Evolutionary conservation across 2,329 filamentous ascomycete genomes (phyloP).

Genomic region (Coleophoma crateriformis): DNA sequence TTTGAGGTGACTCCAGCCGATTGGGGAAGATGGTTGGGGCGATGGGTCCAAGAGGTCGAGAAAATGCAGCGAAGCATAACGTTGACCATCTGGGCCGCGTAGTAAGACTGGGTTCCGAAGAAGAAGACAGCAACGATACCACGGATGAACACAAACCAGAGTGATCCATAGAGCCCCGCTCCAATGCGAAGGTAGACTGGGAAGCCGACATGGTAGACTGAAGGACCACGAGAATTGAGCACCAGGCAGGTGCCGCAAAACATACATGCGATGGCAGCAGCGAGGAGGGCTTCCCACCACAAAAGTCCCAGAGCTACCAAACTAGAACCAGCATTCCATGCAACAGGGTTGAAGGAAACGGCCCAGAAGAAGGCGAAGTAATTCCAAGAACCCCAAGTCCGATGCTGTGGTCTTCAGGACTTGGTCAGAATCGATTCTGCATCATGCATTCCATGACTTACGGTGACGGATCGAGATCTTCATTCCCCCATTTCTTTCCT

Average conservation of each 20-base stretch:
- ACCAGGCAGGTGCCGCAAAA: background rate
- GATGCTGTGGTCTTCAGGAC: background rate
- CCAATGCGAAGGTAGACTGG: slow-evolving; percentile 11
- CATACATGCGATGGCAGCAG: slow-evolving; percentile 1
- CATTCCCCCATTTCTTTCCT: slow-evolving; percentile 1
- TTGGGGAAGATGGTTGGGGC: slow-evolving; percentile 42
- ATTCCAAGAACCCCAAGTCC: slow-evolving; percentile 1
- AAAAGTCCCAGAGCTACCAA: slow-evolving; percentile 40
- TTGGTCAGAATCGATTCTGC: background rate
- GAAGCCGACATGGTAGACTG: slow-evolving; percentile 2
- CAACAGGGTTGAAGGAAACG: slow-evolving; percentile 25
- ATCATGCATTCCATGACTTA: background rate
- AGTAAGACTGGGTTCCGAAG: slow-evolving; percentile 61
- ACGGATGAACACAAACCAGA: slow-evolving; percentile 28
- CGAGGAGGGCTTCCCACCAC: slow-evolving; percentile 2
- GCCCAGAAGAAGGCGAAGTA: slow-evolving; percentile 5
- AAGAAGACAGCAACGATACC: slow-evolving; percentile 38
- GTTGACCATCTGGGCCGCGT: slow-evolving; percentile 43
- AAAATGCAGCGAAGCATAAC: slow-evolving; percentile 35
- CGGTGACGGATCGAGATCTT: slow-evolving; percentile 3
- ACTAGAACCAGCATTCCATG: slow-evolving; percentile 42
- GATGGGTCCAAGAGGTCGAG: slow-evolving; percentile 28
- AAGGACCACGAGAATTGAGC: slow-evolving; percentile 1
- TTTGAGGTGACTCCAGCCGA: slow-evolving; percentile 42
- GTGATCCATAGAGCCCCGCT: slow-evolving; percentile 35